Evolutionary conservation across 176 grass and related monocot genomes (phyloP), one percentile per base, ranked within the genome.

Genomic region (Aegilops speltoides): DNA sequence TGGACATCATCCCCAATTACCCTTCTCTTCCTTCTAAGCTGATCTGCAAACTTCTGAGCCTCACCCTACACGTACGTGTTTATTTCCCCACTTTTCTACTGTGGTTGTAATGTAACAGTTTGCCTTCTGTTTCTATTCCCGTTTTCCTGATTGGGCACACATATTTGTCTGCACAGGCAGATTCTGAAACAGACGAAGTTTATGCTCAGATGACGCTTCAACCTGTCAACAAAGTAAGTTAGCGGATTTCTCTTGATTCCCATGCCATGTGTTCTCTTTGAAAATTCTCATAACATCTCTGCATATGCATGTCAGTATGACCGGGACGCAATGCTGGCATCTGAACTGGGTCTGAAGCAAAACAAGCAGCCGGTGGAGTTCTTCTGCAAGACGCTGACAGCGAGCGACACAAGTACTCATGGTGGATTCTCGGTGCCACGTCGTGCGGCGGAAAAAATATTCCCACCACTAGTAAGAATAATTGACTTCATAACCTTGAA

Each of bases 161-260:
- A 84, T 76, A 3, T 77, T 75, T 86, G 31, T 80, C 80, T 84
- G 64, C 82, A 31, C 87, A 99, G 97, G 97, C 94, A 84, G 97
- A 99, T 86, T 84, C 90, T 48, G 97, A 99, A 94, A 99, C 94
- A 0, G 97, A 97, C 83, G 97, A 99, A 74, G 97, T 97, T 91
- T 99, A 99, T 89, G 92, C 97, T 74, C 94, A 99, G 74, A 99
- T 99, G 97, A 94, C 90, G 23, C 97, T 99, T 94, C 94, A 99
- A 48, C 97, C 97, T 71, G 97, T 99, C 41, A 99, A 89, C 76
- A 97, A 99, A 89, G 97, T 99, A 94, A 50, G 79, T 63, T 64
- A 32, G 17, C 11, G 3, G n/a, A 77, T 6, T 63, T 84, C 7
- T 84, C 6, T 64, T 52, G 41, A 57, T 76, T 61, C 2, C 57